Evolutionary conservation across 2,329 filamentous ascomycete genomes (phyloP).

Genomic region (Sarocladiaceae sp.): DNA sequence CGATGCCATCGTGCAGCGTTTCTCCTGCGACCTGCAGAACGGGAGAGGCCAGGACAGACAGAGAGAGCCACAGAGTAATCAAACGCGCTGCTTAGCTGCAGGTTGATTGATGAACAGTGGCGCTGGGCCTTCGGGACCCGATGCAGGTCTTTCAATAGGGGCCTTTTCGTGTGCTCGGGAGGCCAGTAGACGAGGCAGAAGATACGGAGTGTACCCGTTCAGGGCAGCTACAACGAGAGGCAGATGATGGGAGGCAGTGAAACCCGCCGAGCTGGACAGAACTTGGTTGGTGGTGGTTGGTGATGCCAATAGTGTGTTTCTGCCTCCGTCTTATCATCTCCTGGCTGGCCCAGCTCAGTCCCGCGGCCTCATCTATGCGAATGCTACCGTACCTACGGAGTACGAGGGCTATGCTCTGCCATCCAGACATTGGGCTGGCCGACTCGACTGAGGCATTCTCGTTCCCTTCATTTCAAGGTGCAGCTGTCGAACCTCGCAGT

Average conservation of each 20-base stretch:
- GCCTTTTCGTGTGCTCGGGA: no score
- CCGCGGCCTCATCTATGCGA: not conserved
- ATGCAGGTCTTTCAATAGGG: not conserved
- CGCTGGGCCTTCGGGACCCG: not conserved
- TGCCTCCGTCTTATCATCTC: not conserved
- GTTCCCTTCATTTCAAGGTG: no score
- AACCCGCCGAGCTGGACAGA: not conserved
- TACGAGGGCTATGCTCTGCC: no score
- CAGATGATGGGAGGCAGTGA: not conserved
- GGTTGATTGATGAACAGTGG: slow-evolving; percentile 8
- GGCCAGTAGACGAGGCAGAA: no score
- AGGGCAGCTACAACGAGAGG: no score
- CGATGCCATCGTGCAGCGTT: not conserved
- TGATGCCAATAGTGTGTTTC: slow-evolving; percentile 1
- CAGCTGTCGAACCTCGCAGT: no score
- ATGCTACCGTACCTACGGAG: no score
- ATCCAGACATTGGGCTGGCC: no score
- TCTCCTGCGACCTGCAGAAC: slow-evolving; percentile 10
- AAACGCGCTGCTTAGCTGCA: slow-evolving; percentile 7
- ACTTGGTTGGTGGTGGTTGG: not conserved
- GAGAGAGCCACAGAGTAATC: no score
- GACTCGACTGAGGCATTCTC: no score
- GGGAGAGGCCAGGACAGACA: no score
- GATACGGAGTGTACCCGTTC: no score
- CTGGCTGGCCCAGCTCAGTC: not conserved